Evolutionary conservation across 805 yeast species (phyloP).

Genomic region (Yamadazyma sp.): DNA sequence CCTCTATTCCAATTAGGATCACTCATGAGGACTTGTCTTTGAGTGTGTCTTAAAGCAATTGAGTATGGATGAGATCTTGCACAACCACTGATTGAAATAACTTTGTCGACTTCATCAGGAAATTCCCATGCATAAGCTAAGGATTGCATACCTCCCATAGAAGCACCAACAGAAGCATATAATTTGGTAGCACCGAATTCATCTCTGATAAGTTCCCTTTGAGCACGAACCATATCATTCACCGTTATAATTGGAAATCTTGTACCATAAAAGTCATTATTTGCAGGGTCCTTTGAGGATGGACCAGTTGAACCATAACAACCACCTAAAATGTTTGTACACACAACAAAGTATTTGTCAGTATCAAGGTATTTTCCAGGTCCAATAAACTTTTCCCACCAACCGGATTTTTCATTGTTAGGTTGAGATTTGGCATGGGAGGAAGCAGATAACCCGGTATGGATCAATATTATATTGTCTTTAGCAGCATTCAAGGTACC

Average conservation of each 20-base stretch:
- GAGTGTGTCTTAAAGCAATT: constrained; percentile 90
- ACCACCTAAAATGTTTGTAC: constrained; percentile 92
- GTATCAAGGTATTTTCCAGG: constrained; percentile 81
- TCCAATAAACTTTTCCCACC: constrained; percentile 97
- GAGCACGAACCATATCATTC: constrained; percentile 90
- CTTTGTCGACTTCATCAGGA: constrained; percentile 68
- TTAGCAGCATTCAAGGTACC: constrained; percentile 62
- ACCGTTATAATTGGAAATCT: constrained; percentile 82
- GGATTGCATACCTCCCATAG: constrained; percentile 99
- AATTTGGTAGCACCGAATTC: constrained; percentile 62
- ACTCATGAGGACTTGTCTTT: constrained; percentile 89
- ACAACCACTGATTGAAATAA: constrained; percentile 85
- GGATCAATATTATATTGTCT: constrained; percentile 75
- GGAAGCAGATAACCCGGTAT: constrained; percentile 90
- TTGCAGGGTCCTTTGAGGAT: constrained; percentile 71
- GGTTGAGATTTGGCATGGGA: constrained; percentile 87
- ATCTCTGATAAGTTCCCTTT: constrained; percentile 61
- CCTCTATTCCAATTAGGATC: constrained; percentile 96
- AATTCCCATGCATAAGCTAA: constrained; percentile 84
- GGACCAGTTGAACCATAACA: constrained; percentile 97
- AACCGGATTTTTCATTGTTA: constrained; percentile 69
- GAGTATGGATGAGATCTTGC: constrained; percentile 93
- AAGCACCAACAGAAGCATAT: constrained; percentile 82
- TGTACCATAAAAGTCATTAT: constrained; percentile 69
- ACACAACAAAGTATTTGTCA: constrained; percentile 72